Base-by-base conservation (phyloP, 306 rosid genomes). In the Carpinus viminea region DNA sequence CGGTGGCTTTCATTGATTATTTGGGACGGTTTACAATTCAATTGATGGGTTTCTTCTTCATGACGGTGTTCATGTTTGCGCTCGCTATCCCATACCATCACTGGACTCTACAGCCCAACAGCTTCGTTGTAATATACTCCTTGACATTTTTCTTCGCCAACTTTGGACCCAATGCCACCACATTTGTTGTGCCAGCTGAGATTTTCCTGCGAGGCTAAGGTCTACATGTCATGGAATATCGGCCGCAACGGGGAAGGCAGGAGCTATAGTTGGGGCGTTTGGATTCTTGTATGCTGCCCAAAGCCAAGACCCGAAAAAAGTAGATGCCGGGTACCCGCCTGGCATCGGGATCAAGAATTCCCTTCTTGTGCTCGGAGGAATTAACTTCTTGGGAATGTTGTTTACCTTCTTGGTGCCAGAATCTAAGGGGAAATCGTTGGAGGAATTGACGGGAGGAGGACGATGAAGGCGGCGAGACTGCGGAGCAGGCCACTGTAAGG, bases 121-220 rank as follows among this genome's bases (percentile, higher is more conserved):
- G 43, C 36, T 55, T 74, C n/a, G 68, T 74, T 10, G n/a, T n/a
- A 56, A 57, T 74, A 8, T 74, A 74, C 41, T 41, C 66, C 61
- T 45, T 74, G 13, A 74, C 78, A 2, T 74, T 74, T 45, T 66
- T 66, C 72, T 66, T 66, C 51, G 72, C 72, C 28, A 66, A 66
- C 72, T 66, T 66, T n/a, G 72, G 78, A 41, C 78, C 78, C 18
- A 74, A 74, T 24, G 36, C 69, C 20, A 74, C 78, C 54, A 74
- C 68, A 16, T 74, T 74, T 59, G 21, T 74, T 21, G 78, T 74
- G 68, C 78, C 78, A 8, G 78, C 78, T 4, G 78, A 74, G 43
- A 74, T 74, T 57, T 74, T 74, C 78, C 78, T 4, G 68, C 78
- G n/a, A 56, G 78, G 53, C 68, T 74, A 46, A 55, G 68, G 78